Evolutionary conservation across 345 rosid species (phyloP).

Genomic region (Salix suchowensis): DNA sequence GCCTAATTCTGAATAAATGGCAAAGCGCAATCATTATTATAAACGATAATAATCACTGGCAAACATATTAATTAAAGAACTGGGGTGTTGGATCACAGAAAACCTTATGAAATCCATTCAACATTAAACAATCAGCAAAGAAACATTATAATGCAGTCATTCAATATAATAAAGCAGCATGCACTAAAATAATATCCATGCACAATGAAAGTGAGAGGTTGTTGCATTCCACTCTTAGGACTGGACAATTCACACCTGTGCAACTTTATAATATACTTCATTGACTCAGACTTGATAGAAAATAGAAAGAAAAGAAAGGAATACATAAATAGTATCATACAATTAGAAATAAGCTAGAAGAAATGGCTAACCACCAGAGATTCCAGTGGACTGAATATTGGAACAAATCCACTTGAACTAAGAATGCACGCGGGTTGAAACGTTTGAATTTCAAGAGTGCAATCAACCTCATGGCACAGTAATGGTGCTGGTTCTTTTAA

Average conservation of each 20-base stretch:
- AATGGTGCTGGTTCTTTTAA: background rate
- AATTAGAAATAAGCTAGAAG: background rate
- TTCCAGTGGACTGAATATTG: background rate
- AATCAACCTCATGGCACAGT: background rate
- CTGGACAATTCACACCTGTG: background rate
- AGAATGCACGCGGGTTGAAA: background rate
- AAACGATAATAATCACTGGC: slow-evolving; percentile 3
- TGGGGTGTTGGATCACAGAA: background rate
- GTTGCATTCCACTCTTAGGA: background rate
- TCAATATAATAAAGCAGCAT: background rate
- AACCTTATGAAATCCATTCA: background rate
- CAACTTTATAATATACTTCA: background rate
- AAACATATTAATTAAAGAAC: background rate
- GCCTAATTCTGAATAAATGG: slow-evolving; percentile 56
- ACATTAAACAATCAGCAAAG: background rate
- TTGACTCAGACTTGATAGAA: background rate
- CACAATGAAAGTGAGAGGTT: background rate
- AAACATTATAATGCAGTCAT: background rate
- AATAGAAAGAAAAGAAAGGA: background rate
- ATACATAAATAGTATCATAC: background rate
- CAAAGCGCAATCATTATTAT: slow-evolving; percentile 5
- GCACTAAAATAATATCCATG: background rate
- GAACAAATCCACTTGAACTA: background rate
- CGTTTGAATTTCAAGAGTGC: background rate
- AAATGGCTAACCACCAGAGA: background rate